Percentiles rank a stretch among this genome's conserved stretches.
Evolutionary conservation across 345 rosid genomes (phyloP).

Genomic region (Eutrema yunnanense): DNA sequence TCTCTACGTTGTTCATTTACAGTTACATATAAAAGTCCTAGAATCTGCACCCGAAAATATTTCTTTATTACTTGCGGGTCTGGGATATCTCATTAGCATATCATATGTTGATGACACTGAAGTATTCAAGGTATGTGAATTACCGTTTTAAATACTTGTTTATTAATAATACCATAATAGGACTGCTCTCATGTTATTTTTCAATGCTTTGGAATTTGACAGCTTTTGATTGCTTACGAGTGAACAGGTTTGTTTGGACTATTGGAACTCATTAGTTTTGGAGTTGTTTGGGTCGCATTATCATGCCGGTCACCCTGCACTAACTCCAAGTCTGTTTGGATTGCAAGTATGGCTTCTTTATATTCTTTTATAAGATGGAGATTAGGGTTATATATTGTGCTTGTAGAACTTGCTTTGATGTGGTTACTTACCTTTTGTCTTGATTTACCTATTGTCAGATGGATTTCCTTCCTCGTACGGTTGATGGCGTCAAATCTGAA

Average conservation of each 20-base stretch:
- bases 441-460: slow-evolving; percentile 37
- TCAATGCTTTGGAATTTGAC: slow-evolving; percentile 1
- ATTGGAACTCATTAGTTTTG: slow-evolving; percentile 87
- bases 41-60: slow-evolving; percentile 72
- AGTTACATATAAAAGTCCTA: slow-evolving; percentile 74
- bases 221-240: slow-evolving; percentile 11
- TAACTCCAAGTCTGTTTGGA: slow-evolving; percentile 65
- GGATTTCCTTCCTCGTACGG: slow-evolving; percentile 60
- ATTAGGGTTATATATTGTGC: neutral
- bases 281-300: slow-evolving; percentile 70
- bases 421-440: slow-evolving; percentile 17
- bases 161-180: neutral
- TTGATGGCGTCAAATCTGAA: slow-evolving; percentile 66
- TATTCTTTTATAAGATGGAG: neutral
- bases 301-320: slow-evolving; percentile 67
- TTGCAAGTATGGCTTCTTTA: slow-evolving; percentile 46
- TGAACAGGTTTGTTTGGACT: slow-evolving; percentile 93
- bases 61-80: slow-evolving; percentile 61
- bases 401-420: neutral
- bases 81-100: slow-evolving; percentile 75
- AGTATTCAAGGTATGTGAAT: slow-evolving; percentile 78
- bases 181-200: neutral
- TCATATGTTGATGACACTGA: slow-evolving; percentile 98
- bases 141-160: neutral
- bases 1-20: slow-evolving; percentile 19